Evolutionary conservation across 805 yeast species (phyloP).

Genomic region (Sugiyamaella valdiviana): DNA sequence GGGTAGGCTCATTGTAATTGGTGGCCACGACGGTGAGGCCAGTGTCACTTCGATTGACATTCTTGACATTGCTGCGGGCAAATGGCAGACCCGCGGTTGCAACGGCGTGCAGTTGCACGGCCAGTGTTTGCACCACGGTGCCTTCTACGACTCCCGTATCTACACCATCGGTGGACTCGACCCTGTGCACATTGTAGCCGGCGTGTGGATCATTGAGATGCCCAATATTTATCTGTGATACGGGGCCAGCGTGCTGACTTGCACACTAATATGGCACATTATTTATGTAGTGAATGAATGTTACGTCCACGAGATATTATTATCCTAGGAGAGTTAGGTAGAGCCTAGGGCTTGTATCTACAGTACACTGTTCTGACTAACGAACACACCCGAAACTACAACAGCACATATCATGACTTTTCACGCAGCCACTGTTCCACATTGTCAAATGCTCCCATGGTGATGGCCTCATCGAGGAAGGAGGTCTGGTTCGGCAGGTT

Average conservation of each 20-base stretch:
- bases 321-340: no score
- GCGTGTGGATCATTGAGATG: conserved; percentile 18
- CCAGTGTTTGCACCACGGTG: conserved; percentile 18
- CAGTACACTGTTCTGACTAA: neutral
- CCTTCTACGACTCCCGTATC: conserved; percentile 18
- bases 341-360: neutral
- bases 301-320: no score
- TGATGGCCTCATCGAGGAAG: conserved; percentile 28
- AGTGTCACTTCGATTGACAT: conserved; percentile 14
- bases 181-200: conserved; percentile 10
- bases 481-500: conserved; percentile 31
- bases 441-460: conserved; percentile 22
- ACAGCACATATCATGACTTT: conserved; percentile 5
- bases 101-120: conserved; percentile 21
- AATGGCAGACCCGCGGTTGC: conserved; percentile 17
- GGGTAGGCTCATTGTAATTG: conserved; percentile 16
- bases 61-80: conserved; percentile 12
- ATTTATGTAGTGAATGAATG: neutral
- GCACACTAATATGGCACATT: neutral
- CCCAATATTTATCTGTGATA: conserved; percentile 9
- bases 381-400: neutral
- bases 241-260: no score
- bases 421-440: conserved; percentile 23
- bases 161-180: conserved; percentile 23
- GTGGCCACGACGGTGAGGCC: conserved; percentile 23